Percentiles rank a stretch among this genome's conserved stretches.
These are phyloP conservation scores for Stemphylium beticola DNA, from an alignment of 2,329 filamentous ascomycete genomes.

Conservation along the genomic window DNA sequence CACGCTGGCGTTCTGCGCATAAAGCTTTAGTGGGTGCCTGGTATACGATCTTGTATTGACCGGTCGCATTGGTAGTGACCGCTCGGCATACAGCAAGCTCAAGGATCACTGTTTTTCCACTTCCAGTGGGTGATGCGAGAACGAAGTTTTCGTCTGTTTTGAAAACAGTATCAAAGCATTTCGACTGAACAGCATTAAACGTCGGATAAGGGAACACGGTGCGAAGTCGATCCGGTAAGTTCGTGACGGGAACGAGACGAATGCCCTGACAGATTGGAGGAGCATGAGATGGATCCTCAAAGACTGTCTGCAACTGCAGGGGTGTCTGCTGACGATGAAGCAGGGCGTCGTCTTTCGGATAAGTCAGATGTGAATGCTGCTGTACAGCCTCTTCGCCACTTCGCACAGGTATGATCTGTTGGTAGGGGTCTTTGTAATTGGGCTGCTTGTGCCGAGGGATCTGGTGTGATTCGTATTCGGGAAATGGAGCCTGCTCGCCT, in stretches of 20 bases:
- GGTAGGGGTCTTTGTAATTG: not conserved
- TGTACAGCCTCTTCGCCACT: not conserved
- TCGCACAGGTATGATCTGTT: not conserved
- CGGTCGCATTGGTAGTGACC: constrained; percentile 61
- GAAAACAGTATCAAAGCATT: constrained; percentile 73
- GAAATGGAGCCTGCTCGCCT: not conserved
- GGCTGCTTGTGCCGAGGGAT: too few species aligned
- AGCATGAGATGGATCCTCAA: constrained; percentile 4
- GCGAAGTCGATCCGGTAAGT: constrained; percentile 72
- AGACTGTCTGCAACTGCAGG: not conserved
- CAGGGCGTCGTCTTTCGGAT: not conserved
- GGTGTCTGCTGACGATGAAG: not conserved
- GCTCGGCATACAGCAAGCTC: constrained; percentile 83
- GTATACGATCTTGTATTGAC: constrained; percentile 80
- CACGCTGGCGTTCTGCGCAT: constrained; percentile 75
- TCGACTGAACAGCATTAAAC: constrained; percentile 85
- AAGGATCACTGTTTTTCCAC: constrained; percentile 81
- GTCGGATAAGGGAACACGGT: constrained; percentile 73
- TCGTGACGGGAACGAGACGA: constrained; percentile 62
- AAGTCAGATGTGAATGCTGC: not conserved
- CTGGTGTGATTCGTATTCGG: too few species aligned
- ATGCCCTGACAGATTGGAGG: constrained; percentile 63
- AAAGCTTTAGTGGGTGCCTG: constrained; percentile 85
- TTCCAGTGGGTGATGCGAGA: constrained; percentile 80
- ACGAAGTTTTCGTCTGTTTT: constrained; percentile 76